Conservation (phyloP, 176 grass and related monocot species). For the Ananas comosus region DNA sequence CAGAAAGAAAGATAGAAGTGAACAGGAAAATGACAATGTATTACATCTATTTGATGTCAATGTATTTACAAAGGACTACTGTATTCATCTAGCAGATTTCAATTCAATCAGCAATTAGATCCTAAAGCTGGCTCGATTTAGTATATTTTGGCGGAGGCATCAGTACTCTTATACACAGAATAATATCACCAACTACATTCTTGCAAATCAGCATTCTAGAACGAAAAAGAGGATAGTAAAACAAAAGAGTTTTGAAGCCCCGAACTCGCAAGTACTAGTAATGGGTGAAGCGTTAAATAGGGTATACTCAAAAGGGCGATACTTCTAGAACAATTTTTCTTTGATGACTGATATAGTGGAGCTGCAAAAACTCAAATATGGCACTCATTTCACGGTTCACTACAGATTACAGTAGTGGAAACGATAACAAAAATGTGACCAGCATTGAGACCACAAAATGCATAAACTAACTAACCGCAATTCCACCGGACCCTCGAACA, state of each 20-base stretch:
- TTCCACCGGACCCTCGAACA: slow-evolving; percentile 62
- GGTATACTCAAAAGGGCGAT: not conserved
- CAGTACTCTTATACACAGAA: not conserved
- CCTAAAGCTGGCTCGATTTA: not conserved
- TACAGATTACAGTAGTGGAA: slow-evolving; percentile 1
- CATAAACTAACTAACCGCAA: slow-evolving; percentile 48
- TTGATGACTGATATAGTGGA: not conserved
- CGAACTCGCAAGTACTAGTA: too few species aligned
- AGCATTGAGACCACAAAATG: not conserved
- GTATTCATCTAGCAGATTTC: too few species aligned
- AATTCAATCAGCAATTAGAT: too few species aligned
- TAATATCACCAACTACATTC: slow-evolving; percentile 6
- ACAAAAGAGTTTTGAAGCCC: too few species aligned
- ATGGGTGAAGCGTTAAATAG: too few species aligned
- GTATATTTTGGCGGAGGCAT: not conserved
- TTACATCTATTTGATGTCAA: too few species aligned
- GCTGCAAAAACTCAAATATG: not conserved
- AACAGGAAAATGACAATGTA: too few species aligned
- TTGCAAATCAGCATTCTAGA: not conserved
- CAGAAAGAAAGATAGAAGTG: too few species aligned
- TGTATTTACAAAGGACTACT: too few species aligned
- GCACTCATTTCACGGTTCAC: not conserved
- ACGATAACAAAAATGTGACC: not conserved
- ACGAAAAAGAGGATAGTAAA: too few species aligned
- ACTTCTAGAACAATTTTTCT: not conserved